These are phyloP conservation scores for Gyromitra esculenta DNA, from an alignment of 2,329 filamentous ascomycete genomes.

Conservation along the genomic window DNA sequence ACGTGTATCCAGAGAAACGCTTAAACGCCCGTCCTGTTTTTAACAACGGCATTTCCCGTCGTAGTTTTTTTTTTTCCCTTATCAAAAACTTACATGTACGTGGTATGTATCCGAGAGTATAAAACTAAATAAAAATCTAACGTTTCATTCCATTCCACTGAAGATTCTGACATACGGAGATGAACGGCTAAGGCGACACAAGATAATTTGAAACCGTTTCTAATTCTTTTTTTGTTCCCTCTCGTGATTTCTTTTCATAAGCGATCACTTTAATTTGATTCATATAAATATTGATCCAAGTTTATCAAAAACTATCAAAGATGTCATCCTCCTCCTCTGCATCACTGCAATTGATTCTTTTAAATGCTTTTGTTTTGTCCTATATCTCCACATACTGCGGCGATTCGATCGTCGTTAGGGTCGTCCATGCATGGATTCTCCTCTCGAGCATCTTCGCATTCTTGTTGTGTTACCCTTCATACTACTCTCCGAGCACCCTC, in stretches of 20 bases:
- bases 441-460: constrained; percentile 51
- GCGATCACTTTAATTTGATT: not conserved
- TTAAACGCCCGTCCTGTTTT: constrained; percentile 9
- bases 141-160: constrained; percentile 17
- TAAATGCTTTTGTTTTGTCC: constrained; percentile 45
- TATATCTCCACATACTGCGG: constrained; percentile 46
- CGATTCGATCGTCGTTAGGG: constrained; percentile 42
- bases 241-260: not conserved
- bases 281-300: not conserved
- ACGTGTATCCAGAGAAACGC: constrained; percentile 48
- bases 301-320: not conserved
- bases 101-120: constrained; percentile 19
- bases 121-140: constrained; percentile 29
- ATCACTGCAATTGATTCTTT: constrained; percentile 42
- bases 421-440: constrained; percentile 50
- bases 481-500: constrained; percentile 49
- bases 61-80: not conserved
- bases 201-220: not conserved
- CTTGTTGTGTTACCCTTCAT: constrained; percentile 47
- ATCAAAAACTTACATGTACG: not conserved
- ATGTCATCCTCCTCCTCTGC: constrained; percentile 46
- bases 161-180: not conserved
- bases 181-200: not conserved
- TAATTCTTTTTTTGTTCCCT: not conserved
- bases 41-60: constrained; percentile 21